phyloP scores from a whole-genome alignment of 2,329 filamentous ascomycete species.

The Phaeosphaeria sp. region DNA sequence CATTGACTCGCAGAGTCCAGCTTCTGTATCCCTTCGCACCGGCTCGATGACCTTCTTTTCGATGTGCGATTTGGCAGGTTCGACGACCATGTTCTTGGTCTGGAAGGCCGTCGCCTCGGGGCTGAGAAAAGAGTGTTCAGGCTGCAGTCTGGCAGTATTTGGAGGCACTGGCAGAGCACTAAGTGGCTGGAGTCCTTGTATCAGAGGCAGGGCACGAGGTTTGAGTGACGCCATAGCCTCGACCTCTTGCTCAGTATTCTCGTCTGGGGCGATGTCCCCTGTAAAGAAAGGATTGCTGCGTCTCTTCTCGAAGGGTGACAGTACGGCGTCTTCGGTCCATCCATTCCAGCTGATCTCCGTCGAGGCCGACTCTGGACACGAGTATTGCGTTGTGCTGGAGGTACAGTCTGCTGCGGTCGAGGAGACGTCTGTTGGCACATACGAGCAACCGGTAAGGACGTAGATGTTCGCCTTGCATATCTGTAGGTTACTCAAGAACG shows the following conservation, averaged over 20 bases:
- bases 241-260: not conserved
- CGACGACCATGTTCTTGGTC: conserved; percentile 12
- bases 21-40: conserved; percentile 21
- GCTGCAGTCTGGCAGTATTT: conserved; percentile 20
- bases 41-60: not conserved
- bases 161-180: conserved; percentile 15
- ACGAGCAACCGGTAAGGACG: conserved; percentile 28
- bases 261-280: conserved; percentile 32
- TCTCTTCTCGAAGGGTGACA: conserved; percentile 32
- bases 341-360: conserved; percentile 39
- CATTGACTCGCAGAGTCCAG: conserved; percentile 5
- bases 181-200: not conserved
- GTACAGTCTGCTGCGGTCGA: conserved; percentile 17
- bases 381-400: conserved; percentile 19
- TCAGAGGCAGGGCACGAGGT: conserved; percentile 8
- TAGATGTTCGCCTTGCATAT: conserved; percentile 42
- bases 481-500: conserved; percentile 39
- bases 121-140: conserved; percentile 19
- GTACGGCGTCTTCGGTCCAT: conserved; percentile 32
- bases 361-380: conserved; percentile 23
- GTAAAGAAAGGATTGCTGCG: conserved; percentile 13
- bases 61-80: conserved; percentile 1
- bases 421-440: conserved; percentile 10
- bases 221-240: conserved; percentile 1
- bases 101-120: conserved; percentile 34